Conservation (phyloP, 2,329 filamentous ascomycete genomes). For the Claviceps sp. region DNA sequence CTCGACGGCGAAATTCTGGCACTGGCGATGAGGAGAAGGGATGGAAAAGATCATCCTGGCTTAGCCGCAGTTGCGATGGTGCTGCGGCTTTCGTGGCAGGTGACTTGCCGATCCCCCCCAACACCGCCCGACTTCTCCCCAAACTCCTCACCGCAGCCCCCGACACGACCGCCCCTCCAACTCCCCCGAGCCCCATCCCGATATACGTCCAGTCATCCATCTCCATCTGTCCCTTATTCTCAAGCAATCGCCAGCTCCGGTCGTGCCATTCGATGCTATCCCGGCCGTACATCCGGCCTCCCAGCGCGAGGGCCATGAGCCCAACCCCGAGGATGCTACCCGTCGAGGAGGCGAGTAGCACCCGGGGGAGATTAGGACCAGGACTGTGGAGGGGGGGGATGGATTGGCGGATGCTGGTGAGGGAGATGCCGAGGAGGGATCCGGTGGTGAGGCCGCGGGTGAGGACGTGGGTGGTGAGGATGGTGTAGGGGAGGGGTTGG, state of each 20-base stretch:
- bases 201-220: slow-evolving; percentile 41
- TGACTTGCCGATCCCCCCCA: slow-evolving; percentile 28
- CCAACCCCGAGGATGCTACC: slow-evolving; percentile 32
- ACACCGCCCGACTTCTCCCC: slow-evolving; percentile 23
- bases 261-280: slow-evolving; percentile 52
- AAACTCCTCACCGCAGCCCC: slow-evolving; percentile 13
- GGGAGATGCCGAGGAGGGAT: slow-evolving; percentile 31
- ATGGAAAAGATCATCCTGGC: slow-evolving; percentile 80
- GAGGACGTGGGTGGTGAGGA: slow-evolving; percentile 47
- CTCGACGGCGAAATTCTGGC: slow-evolving; percentile 73
- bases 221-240: slow-evolving; percentile 42
- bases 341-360: slow-evolving; percentile 26
- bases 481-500: slow-evolving; percentile 38
- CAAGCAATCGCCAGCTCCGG: slow-evolving; percentile 46
- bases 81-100: slow-evolving; percentile 16
- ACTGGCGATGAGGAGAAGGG: slow-evolving; percentile 81
- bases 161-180: slow-evolving; percentile 18
- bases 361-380: slow-evolving; percentile 16
- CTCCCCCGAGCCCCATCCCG: slow-evolving; percentile 24
- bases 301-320: slow-evolving; percentile 29
- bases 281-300: slow-evolving; percentile 38
- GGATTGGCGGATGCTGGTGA: slow-evolving; percentile 20
- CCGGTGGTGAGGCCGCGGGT: slow-evolving; percentile 41
- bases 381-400: slow-evolving; percentile 17
- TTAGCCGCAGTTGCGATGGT: slow-evolving; percentile 30